Evolutionary conservation across 2,329 filamentous ascomycete genomes (phyloP), one percentile per base, ranked within the genome.

Genomic region (Metarhizium rileyi): DNA sequence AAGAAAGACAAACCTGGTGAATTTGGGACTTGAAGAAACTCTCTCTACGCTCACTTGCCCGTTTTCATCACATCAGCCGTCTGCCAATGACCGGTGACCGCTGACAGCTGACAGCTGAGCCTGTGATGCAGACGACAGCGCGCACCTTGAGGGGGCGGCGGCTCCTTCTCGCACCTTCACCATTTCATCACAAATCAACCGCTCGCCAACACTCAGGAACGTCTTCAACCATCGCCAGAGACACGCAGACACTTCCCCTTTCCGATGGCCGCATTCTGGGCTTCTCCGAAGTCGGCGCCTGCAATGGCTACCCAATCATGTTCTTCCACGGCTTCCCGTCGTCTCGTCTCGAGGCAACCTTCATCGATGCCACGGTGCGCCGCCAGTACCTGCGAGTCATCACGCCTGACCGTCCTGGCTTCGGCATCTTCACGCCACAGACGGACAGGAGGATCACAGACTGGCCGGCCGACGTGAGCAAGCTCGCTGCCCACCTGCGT

Each of bases 281-380:
- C 2, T 74, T 66, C 33, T 64, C 68, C 2, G 64, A 70, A 47
- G 70, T 66, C 42, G 70, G 70, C 8, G 40, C 52, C 2, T 52
- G 57, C 0, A 53, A 51, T 3, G 65, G 65, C 5, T 53, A 59
- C 5, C 64, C 66, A 0, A 48, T 70, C 1, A 54, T 74, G 27
- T 69, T 65, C 55, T 69, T 72, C 47, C 71, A 74, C 53, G 71
- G 70, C 8, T 69, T 66, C 47, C 71, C 70, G 0, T 63, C 63
- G 0, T 70, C 65, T 4, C 69, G 70, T 5, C 55, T 71, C 10
- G 70, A 73, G 50, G 65, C 57, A 6, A 50, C 49, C 5, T 53
- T 54, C 9, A 47, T 64, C 18, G 56, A 66, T 35, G 48, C 55
- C 3, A 44, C 59, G 4, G 66, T 63, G 9, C 49, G 53, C 3